These are phyloP conservation scores for Ceratobasidium sp. DNA, from an alignment of 1,284 basidiomycete species.

Conservation along the genomic window DNA sequence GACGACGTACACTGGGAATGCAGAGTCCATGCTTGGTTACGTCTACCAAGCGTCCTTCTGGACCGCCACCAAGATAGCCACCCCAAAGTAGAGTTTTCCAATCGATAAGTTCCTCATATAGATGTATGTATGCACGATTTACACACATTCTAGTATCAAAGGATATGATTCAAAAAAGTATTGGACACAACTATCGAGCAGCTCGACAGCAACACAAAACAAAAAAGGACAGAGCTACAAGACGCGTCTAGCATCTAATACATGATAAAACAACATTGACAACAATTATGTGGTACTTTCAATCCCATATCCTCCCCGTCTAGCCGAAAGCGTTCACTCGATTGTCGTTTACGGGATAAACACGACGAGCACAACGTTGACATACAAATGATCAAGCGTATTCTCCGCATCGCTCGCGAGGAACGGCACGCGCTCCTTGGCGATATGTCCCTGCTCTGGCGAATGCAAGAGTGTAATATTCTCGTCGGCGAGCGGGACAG, in stretches of 20 bases:
- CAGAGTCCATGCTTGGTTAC: constrained; percentile 87
- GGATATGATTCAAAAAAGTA: constrained; percentile 39
- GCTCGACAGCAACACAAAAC: constrained; percentile 32
- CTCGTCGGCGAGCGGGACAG: constrained; percentile 42
- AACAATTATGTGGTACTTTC: constrained; percentile 31
- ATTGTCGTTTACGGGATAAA: constrained; percentile 35
- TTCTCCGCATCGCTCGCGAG: constrained; percentile 62
- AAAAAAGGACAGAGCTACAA: constrained; percentile 37
- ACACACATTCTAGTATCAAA: neutral
- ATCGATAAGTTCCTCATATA: neutral
- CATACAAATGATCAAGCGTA: constrained; percentile 71
- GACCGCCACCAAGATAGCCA: constrained; percentile 73
- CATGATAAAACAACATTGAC: constrained; percentile 40
- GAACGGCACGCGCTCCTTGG: constrained; percentile 76
- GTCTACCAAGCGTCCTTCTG: constrained; percentile 87
- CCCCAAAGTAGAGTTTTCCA: constrained; percentile 1
- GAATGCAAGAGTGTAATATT: constrained; percentile 40
- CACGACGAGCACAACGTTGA: constrained; percentile 75
- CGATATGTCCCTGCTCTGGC: constrained; percentile 54
- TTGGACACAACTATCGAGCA: constrained; percentile 30
- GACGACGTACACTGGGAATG: constrained; percentile 89
- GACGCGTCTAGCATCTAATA: constrained; percentile 45
- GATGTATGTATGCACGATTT: constrained; percentile 1
- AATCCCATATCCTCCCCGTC: constrained; percentile 17
- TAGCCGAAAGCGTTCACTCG: neutral